phyloP scores from a whole-genome alignment of 1,139 yeast species.

The Debaryomyces subglobosus region DNA sequence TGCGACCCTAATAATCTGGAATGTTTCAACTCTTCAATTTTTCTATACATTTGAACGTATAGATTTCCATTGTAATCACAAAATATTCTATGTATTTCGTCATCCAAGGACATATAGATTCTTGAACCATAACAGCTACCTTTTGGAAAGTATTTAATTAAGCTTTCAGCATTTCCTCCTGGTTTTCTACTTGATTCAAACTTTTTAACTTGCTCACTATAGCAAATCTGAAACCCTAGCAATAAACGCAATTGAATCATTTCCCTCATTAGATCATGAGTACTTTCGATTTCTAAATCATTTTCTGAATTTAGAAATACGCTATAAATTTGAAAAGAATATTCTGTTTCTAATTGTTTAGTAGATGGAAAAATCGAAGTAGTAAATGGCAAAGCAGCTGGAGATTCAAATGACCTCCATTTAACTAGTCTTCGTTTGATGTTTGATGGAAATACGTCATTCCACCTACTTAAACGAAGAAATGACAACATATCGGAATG shows the following conservation, averaged over 20 bases:
- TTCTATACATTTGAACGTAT: constrained; percentile 73
- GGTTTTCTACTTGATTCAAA: constrained; percentile 66
- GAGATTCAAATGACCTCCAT: constrained; percentile 92
- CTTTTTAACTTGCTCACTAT: constrained; percentile 63
- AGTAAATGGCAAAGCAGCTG: constrained; percentile 87
- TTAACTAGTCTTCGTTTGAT: constrained; percentile 70
- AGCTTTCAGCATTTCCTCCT: constrained; percentile 53
- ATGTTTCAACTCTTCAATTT: constrained; percentile 21
- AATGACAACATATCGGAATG: constrained; percentile 44
- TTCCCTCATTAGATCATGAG: constrained; percentile 73
- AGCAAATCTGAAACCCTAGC: constrained; percentile 89
- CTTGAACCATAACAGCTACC: constrained; percentile 54
- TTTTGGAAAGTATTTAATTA: constrained; percentile 47
- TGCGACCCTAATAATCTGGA: constrained; percentile 19
- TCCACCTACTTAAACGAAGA: constrained; percentile 69
- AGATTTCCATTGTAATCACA: constrained; percentile 71
- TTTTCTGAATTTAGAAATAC: constrained; percentile 60
- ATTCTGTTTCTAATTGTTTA: constrained; percentile 64
- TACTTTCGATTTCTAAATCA: constrained; percentile 52
- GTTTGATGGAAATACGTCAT: constrained; percentile 77
- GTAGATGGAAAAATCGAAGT: constrained; percentile 75
- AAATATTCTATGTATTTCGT: constrained; percentile 81
- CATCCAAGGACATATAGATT: constrained; percentile 74
- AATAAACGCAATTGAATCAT: constrained; percentile 84
- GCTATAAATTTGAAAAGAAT: constrained; percentile 66